Evolutionary conservation across 192 early-diverging fungal species (phyloP), one percentile per base, ranked within the genome.

Genomic region (Coemansia sp.): DNA sequence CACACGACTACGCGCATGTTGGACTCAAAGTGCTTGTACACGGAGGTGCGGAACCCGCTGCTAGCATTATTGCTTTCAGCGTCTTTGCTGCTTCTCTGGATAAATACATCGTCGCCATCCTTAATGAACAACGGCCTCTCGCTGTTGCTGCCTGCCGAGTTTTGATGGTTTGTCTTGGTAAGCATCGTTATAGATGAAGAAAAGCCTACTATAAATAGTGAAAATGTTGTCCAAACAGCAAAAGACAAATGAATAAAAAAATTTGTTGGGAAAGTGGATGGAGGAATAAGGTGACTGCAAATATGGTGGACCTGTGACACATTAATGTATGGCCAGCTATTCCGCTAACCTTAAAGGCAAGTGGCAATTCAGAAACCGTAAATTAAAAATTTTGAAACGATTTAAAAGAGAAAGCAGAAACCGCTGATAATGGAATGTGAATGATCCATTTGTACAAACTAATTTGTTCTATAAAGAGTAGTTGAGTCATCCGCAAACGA

Each of bases 1-100:
- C 85, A 84, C 61, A 92, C 82, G 21, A 94, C 87, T 7, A 93
- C 67, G 39, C 88, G 87, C 71, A 90, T 67, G 41, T 58, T 63
- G 18, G 83, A 84, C 12, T 70, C 72, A 16, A 56, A 60, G 52
- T 89, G 86, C 18, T 73, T 74, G 65, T 84, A 86, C 47, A 88
- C 84, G 0, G 71, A 39, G n/a, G 83, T 75, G 40, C 67, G 81
- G 40, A 71, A 67, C 32, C 67, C 71, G 0, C 54, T 8, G n/a
- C 45, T 4, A 9, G 32, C 32, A 32, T 32, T 32, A 32, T 32
- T 32, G 32, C 32, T 32, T 32, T 32, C 32, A 32, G 61, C 42
- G 48, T 50, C 18, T 21, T 60, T 8, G 32, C 53, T 43, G 53
- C 76, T 67, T 38, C 52, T 75, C 56, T 81, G 73, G 56, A 59